Conservation (phyloP, 75 land plant species). For the Larix kaempferi region DNA sequence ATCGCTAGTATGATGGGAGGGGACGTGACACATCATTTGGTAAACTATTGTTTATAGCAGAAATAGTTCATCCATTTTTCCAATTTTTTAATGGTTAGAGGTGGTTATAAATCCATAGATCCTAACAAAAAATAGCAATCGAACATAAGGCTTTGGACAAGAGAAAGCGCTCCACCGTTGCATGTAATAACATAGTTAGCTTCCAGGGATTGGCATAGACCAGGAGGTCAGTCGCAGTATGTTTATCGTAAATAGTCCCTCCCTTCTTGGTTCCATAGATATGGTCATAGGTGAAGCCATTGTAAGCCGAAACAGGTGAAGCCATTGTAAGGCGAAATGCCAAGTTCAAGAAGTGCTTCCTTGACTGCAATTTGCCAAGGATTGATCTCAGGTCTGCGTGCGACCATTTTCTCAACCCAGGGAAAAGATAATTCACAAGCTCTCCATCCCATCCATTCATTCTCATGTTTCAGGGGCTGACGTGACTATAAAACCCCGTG, state of each 20-base stretch:
- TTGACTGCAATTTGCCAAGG: constrained; percentile 56
- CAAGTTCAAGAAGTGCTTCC: constrained; percentile 62
- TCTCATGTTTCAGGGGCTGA: constrained; percentile 48
- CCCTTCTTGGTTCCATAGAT: too few species aligned
- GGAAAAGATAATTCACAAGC: too few species aligned
- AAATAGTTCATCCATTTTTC: not conserved
- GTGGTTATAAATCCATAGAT: too few species aligned
- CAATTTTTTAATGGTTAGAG: not conserved
- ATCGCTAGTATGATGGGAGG: too few species aligned
- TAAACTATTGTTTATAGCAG: too few species aligned
- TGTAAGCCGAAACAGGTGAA: constrained; percentile 65
- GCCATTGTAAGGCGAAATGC: constrained; percentile 73
- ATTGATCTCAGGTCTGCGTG: constrained; percentile 35
- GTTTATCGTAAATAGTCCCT: constrained; percentile 40
- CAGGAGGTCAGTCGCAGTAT: constrained; percentile 48
- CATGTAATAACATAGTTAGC: constrained; percentile 24
- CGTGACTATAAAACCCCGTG: constrained; percentile 79
- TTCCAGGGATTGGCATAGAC: constrained; percentile 11
- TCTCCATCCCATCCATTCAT: too few species aligned
- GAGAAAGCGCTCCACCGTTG: constrained; percentile 27
- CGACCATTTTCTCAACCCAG: too few species aligned
- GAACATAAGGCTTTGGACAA: constrained; percentile 13
- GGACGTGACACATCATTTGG: too few species aligned
- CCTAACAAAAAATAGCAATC: too few species aligned
- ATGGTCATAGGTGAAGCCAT: too few species aligned